A percentile compares a stretch with the other conserved stretches of the same genome.
phyloP scores from a whole-genome alignment of 768 basidiomycete species.

The Suillus fuscotomentosus region DNA sequence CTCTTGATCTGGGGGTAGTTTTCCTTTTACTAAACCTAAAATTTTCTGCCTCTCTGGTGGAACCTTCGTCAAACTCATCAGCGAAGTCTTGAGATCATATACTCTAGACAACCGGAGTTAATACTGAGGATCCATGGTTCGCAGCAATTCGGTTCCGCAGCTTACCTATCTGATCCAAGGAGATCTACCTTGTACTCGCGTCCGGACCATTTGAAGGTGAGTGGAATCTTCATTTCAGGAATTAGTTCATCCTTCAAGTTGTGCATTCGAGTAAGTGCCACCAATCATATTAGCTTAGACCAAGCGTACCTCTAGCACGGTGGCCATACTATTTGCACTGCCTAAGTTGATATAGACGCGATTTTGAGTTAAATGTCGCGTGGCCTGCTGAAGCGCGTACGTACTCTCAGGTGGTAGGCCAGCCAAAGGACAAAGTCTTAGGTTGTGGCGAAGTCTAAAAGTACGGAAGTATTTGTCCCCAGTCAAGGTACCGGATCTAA shows the following conservation, averaged over 20 bases:
- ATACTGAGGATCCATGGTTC: background rate
- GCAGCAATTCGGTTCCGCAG: slow-evolving; percentile 2
- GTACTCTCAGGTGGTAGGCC: background rate
- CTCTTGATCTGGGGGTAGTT: slow-evolving; percentile 72
- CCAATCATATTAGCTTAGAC: background rate
- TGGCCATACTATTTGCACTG: background rate
- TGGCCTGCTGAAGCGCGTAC: background rate
- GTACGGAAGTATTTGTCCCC: background rate
- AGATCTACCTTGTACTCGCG: slow-evolving; percentile 63
- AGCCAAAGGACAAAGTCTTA: background rate
- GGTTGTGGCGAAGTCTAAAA: background rate
- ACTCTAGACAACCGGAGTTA: slow-evolving; percentile 47
- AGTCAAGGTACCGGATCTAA: background rate
- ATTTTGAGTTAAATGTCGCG: background rate
- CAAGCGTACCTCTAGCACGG: background rate
- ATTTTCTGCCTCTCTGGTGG: slow-evolving; percentile 88
- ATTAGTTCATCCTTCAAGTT: background rate
- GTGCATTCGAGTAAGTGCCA: background rate
- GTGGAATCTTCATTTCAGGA: slow-evolving; percentile 48
- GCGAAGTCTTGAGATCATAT: slow-evolving; percentile 70
- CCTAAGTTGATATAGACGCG: background rate
- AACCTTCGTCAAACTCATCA: slow-evolving; percentile 72
- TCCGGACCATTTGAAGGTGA: slow-evolving; percentile 74
- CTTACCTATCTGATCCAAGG: slow-evolving; percentile 76
- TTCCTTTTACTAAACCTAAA: slow-evolving; percentile 80